These are phyloP conservation scores for Aphanocladium album DNA, from an alignment of 2,329 filamentous ascomycete genomes.

Conservation along the genomic window DNA sequence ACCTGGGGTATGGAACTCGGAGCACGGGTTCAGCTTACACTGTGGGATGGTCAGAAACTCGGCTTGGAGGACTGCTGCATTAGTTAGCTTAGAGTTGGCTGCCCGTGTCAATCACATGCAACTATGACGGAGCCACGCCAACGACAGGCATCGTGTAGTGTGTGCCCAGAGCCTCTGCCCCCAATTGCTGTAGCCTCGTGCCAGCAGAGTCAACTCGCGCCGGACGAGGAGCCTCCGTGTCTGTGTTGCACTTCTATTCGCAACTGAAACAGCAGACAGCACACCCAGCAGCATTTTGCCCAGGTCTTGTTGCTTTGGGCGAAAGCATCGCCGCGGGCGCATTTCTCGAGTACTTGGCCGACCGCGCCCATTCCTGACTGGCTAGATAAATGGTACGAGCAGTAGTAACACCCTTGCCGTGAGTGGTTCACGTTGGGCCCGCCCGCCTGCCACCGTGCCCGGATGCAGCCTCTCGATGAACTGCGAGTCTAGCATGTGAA, in stretches of 20 bases:
- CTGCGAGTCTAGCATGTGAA: too few species aligned
- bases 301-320: not conserved
- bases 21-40: constrained; percentile 2
- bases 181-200: too few species aligned
- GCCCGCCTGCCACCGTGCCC: too few species aligned
- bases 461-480: too few species aligned
- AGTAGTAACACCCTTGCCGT: not conserved
- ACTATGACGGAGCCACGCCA: constrained; percentile 6
- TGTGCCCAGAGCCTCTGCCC: not conserved
- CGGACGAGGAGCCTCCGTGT: not conserved
- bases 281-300: not conserved
- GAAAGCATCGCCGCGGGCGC: not conserved
- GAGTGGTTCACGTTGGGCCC: too few species aligned
- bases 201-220: not conserved
- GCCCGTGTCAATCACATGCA: constrained; percentile 12
- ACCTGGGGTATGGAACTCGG: constrained; percentile 7
- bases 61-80: constrained; percentile 1
- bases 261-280: not conserved
- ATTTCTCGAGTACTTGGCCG: not conserved
- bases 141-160: not conserved
- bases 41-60: not conserved
- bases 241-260: not conserved
- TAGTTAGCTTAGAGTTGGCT: not conserved
- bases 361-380: not conserved
- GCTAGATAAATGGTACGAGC: not conserved